Evolutionary conservation across 345 rosid genomes (phyloP).

Genomic region (Arabis hirsuta): DNA sequence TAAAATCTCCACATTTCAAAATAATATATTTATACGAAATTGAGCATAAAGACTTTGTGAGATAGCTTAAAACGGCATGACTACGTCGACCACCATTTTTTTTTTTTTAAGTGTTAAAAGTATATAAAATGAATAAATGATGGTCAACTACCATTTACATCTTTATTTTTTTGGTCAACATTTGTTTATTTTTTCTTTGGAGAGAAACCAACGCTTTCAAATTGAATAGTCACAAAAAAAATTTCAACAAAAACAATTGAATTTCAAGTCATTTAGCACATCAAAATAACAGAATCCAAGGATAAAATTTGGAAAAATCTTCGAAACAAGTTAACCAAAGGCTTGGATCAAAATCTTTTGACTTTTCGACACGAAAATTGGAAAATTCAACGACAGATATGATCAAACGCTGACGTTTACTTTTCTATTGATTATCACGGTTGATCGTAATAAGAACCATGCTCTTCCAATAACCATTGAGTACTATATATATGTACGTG

Average conservation of each 20-base stretch:
- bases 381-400: constrained; percentile 7
- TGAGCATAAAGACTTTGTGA: not conserved
- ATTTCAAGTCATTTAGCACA: not conserved
- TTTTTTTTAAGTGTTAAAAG: too few relatives aligned
- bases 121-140: too few relatives aligned
- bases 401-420: constrained; percentile 9
- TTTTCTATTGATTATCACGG: not conserved
- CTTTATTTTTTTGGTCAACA: too few relatives aligned
- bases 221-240: too few relatives aligned
- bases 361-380: not conserved
- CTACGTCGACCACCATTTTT: not conserved
- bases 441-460: not conserved
- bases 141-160: not conserved
- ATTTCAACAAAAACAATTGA: not conserved
- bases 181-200: not conserved
- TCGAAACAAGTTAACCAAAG: not conserved
- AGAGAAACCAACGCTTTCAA: too few relatives aligned
- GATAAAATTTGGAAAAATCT: not conserved
- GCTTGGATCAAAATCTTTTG: not conserved
- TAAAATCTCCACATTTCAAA: too few relatives aligned
- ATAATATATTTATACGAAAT: not conserved
- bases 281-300: not conserved
- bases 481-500: not conserved
- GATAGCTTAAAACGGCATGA: not conserved
- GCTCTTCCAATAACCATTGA: not conserved